Percentiles rank a stretch among this genome's conserved stretches.
phyloP scores from a whole-genome alignment of 2,329 filamentous ascomycete genomes.

The Trichocomaceae sp. region DNA sequence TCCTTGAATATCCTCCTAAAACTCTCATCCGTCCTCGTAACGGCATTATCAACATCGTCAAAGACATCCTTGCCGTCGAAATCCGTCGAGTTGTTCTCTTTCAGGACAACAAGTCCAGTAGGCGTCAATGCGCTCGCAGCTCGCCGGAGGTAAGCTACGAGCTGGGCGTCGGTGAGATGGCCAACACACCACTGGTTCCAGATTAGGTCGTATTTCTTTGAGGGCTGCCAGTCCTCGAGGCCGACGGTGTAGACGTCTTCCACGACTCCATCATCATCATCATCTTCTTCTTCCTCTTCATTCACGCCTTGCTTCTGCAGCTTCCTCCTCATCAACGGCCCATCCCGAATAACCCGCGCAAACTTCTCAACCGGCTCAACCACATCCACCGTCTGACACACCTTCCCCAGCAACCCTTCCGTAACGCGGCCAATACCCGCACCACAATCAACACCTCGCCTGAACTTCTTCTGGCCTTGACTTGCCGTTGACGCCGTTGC shows the following conservation, averaged over 20 bases:
- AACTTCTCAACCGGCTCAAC: constrained; percentile 83
- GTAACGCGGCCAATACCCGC: constrained; percentile 78
- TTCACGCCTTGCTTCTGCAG: too few species aligned
- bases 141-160: constrained; percentile 59
- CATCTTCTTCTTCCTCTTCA: neutral
- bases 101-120: constrained; percentile 56
- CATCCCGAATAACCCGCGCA: constrained; percentile 52
- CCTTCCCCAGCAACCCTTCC: constrained; percentile 62
- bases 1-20: constrained; percentile 63
- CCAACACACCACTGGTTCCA: constrained; percentile 91
- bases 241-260: constrained; percentile 66
- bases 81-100: constrained; percentile 67
- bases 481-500: neutral
- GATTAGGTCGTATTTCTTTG: constrained; percentile 64
- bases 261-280: constrained; percentile 38
- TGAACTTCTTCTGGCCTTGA: constrained; percentile 17
- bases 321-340: constrained; percentile 23
- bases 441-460: constrained; percentile 52
- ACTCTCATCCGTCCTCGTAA: constrained; percentile 69
- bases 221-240: constrained; percentile 62
- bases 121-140: constrained; percentile 49
- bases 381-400: constrained; percentile 69
- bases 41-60: constrained; percentile 67
- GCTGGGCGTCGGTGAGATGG: constrained; percentile 67
- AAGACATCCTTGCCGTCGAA: constrained; percentile 57